phyloP scores from a whole-genome alignment of 495 filamentous ascomycete species.

The Penicillium nucicola region DNA sequence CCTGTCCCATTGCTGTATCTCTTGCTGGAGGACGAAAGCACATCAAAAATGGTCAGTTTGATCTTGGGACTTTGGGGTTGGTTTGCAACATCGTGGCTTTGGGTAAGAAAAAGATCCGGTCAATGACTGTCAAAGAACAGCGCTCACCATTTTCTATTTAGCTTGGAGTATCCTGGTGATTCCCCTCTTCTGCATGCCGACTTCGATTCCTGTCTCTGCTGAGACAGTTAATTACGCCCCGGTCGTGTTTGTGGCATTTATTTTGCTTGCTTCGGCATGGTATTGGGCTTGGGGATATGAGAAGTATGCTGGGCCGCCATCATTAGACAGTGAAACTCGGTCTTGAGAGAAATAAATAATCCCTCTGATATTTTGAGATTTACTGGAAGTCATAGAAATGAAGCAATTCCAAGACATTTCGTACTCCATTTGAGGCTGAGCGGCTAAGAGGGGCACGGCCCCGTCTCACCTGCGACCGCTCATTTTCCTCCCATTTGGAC shows the following conservation, averaged over 20 bases:
- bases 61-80: constrained; percentile 53
- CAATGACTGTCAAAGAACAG: background rate
- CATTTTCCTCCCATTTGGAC: background rate
- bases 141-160: constrained; percentile 10
- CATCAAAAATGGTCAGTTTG: constrained; percentile 50
- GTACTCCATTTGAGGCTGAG: background rate
- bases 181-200: constrained; percentile 45
- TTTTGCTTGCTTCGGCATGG: constrained; percentile 50
- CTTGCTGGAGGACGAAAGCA: constrained; percentile 41
- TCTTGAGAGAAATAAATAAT: background rate
- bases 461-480: background rate
- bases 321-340: constrained; percentile 11
- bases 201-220: constrained; percentile 35
- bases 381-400: too few relatives aligned
- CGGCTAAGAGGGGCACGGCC: constrained; percentile 1
- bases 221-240: constrained; percentile 50
- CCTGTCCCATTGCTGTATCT: constrained; percentile 48
- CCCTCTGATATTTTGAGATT: too few relatives aligned
- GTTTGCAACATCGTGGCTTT: constrained; percentile 51
- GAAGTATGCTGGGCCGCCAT: constrained; percentile 23
- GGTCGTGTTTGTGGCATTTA: constrained; percentile 54
- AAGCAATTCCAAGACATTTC: too few relatives aligned
- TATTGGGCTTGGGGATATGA: constrained; percentile 56
- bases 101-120: too few relatives aligned
- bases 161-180: constrained; percentile 57